A percentile compares a stretch with the other conserved stretches of the same genome.
These are phyloP conservation scores for Symbiodinium natans DNA, from an alignment of 73 alveolate species.

Conservation along the genomic window DNA sequence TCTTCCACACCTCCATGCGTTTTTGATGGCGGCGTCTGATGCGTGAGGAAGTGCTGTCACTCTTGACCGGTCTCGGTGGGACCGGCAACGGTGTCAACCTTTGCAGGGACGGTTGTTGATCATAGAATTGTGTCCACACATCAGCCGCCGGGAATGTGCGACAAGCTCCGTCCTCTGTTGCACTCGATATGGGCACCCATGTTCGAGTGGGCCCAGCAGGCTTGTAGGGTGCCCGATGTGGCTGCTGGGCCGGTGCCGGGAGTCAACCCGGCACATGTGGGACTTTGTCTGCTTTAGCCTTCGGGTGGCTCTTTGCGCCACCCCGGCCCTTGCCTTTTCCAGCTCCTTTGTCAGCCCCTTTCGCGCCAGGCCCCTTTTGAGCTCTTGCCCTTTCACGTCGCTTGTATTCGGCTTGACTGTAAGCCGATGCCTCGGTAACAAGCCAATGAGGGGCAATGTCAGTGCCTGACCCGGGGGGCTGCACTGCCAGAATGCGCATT, in stretches of 20 bases:
- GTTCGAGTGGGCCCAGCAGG: not conserved
- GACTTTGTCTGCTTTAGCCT: not conserved
- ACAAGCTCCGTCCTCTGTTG: not conserved
- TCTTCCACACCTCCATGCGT: not conserved
- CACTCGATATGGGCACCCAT: not conserved
- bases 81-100: too few relatives aligned
- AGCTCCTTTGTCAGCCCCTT: not conserved
- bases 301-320: not conserved
- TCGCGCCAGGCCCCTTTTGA: not conserved
- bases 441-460: constrained; percentile 51
- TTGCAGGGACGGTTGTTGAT: not conserved
- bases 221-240: too few relatives aligned
- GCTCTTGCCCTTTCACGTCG: not conserved
- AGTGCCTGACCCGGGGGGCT: too few relatives aligned
- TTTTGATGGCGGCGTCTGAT: not conserved
- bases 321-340: not conserved
- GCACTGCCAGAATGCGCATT: not conserved
- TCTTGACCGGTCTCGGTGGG: too few relatives aligned
- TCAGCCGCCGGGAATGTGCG: not conserved
- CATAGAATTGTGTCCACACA: not conserved
- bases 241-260: not conserved
- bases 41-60: too few relatives aligned
- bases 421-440: constrained; percentile 4
- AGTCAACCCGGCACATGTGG: not conserved
- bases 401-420: not conserved